Evolutionary conservation across 2,329 filamentous ascomycete genomes (phyloP).

Genomic region (Stemphylium lycopersici): DNA sequence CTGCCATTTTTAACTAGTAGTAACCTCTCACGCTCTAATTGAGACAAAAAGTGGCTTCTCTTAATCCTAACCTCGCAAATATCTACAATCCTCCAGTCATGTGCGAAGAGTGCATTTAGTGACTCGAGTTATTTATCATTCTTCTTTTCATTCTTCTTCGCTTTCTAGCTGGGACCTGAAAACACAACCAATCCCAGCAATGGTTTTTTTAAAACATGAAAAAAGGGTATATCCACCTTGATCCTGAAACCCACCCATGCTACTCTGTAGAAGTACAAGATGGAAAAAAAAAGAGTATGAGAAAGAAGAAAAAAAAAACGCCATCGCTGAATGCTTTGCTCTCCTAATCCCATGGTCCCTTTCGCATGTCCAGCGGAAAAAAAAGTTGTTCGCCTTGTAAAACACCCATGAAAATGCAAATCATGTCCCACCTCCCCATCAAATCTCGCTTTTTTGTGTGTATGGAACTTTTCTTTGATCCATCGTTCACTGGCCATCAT

Average conservation of each 20-base stretch:
- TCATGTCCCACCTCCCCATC: no score
- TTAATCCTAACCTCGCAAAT: no score
- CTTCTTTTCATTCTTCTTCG: no score
- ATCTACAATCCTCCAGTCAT: no score
- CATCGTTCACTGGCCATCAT: neutral
- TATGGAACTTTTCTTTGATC: neutral
- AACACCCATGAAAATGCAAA: neutral
- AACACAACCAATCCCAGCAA: no score
- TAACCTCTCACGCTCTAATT: no score
- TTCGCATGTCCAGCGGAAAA: neutral
- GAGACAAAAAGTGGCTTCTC: no score
- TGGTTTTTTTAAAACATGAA: neutral
- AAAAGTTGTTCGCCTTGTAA: no score
- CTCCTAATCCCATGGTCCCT: neutral
- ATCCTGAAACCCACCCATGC: neutral
- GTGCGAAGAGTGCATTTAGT: no score
- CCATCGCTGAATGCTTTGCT: conserved; percentile 31
- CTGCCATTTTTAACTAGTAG: no score
- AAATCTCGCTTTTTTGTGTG: neutral
- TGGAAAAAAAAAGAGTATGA: neutral
- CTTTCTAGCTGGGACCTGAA: neutral
- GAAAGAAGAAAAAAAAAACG: conserved; percentile 14
- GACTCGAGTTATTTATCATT: no score
- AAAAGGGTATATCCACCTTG: conserved; percentile 12
- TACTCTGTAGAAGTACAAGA: neutral